Evolutionary conservation across 192 early-diverging fungal genomes (phyloP).

Genomic region (Backusella psychrophila): DNA sequence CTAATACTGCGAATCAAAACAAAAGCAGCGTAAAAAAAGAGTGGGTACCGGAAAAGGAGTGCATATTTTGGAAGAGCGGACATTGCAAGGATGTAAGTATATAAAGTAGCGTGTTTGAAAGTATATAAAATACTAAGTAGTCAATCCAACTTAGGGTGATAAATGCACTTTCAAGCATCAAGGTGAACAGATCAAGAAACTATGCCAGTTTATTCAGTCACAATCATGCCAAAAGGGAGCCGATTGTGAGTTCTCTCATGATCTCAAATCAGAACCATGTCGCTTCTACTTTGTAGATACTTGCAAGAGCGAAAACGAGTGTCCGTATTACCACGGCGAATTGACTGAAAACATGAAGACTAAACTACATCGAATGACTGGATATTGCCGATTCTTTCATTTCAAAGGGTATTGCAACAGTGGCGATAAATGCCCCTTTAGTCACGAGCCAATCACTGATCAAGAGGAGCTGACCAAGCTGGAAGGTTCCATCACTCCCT

Average conservation of each 20-base stretch:
- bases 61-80: neutral
- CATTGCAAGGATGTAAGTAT: conserved; percentile 13
- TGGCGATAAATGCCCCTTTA: conserved; percentile 34
- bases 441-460: conserved; percentile 16
- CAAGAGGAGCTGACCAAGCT: conserved; percentile 7
- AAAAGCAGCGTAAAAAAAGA: neutral
- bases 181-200: neutral
- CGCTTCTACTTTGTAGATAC: conserved; percentile 29
- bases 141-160: conserved; percentile 15
- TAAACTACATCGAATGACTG: conserved; percentile 11
- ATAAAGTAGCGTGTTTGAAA: neutral
- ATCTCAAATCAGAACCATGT: conserved; percentile 31
- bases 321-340: conserved; percentile 29
- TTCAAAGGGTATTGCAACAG: conserved; percentile 37
- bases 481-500: conserved; percentile 12
- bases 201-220: conserved; percentile 25
- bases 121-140: neutral
- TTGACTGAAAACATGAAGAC: neutral
- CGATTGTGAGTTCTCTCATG: conserved; percentile 24
- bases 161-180: conserved; percentile 15
- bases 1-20: neutral
- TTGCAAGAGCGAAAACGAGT: conserved; percentile 19
- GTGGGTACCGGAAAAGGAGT: neutral
- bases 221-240: conserved; percentile 20
- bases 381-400: conserved; percentile 36